Percentiles rank a stretch among this genome's conserved stretches.
phyloP scores from a whole-genome alignment of 1,139 yeast species.

The Candida albicans region DNA sequence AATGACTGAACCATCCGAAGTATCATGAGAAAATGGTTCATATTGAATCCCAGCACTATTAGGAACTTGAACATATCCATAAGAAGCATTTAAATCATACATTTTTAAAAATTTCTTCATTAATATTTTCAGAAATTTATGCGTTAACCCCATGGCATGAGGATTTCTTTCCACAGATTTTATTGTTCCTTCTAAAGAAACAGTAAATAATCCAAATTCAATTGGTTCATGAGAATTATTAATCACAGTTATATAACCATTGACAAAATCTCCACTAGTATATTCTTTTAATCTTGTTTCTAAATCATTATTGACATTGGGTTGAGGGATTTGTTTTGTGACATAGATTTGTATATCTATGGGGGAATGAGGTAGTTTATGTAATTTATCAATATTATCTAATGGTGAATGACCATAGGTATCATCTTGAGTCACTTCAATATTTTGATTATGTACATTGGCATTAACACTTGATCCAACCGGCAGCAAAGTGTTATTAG shows the following conservation, averaged over 20 bases:
- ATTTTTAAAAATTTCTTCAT: slow-evolving; percentile 48
- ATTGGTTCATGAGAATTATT: slow-evolving; percentile 41
- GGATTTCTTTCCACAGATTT: slow-evolving; percentile 33
- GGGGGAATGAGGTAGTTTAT: slow-evolving; percentile 36
- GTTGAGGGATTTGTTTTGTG: slow-evolving; percentile 42
- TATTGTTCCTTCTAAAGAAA: slow-evolving; percentile 48
- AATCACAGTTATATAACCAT: slow-evolving; percentile 40
- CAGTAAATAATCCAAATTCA: slow-evolving; percentile 46
- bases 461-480: slow-evolving; percentile 10
- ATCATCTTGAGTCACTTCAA: slow-evolving; percentile 26
- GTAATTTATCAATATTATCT: slow-evolving; percentile 45
- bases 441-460: slow-evolving; percentile 16
- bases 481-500: slow-evolving; percentile 1
- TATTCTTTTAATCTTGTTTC: slow-evolving; percentile 49
- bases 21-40: slow-evolving; percentile 43
- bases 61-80: slow-evolving; percentile 44
- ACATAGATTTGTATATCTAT: slow-evolving; percentile 45
- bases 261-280: slow-evolving; percentile 40
- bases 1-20: slow-evolving; percentile 46
- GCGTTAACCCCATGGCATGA: slow-evolving; percentile 16
- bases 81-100: slow-evolving; percentile 50
- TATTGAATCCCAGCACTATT: slow-evolving; percentile 53
- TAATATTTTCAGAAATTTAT: slow-evolving; percentile 31
- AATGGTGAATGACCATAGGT: slow-evolving; percentile 45
- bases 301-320: slow-evolving; percentile 33